Conservation (phyloP, 495 filamentous ascomycete genomes). For the Aspergillus mulundensis region DNA sequence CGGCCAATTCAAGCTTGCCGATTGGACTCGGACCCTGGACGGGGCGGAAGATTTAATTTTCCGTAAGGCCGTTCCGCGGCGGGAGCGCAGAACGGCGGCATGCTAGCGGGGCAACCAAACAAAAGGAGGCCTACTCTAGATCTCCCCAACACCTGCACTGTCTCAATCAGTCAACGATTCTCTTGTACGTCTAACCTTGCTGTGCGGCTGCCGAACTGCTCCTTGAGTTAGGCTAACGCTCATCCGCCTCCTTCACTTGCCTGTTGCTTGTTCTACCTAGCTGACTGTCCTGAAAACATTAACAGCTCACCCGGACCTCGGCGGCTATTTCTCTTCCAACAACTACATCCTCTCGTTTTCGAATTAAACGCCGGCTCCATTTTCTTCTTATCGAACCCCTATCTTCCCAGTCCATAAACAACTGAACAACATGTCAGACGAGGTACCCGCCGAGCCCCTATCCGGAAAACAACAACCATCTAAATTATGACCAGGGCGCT, state of each 20-base stretch:
- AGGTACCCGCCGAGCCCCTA: constrained; percentile 25
- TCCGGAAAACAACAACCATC: constrained; percentile 14
- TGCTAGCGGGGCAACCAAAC: constrained; percentile 17
- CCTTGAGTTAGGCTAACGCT: not conserved
- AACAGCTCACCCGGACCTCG: not conserved
- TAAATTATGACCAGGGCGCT: constrained; percentile 64
- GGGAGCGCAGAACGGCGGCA: constrained; percentile 7
- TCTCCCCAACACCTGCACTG: not conserved
- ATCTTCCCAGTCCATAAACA: not conserved
- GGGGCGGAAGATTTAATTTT: constrained; percentile 14
- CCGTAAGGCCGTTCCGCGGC: constrained; percentile 13
- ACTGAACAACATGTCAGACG: constrained; percentile 36
- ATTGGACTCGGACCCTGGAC: constrained; percentile 18
- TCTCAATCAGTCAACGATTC: not conserved
- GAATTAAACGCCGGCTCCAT: too few species aligned
- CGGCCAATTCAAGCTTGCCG: constrained; percentile 4
- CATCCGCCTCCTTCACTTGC: too few species aligned
- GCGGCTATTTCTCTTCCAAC: not conserved
- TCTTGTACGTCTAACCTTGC: not conserved
- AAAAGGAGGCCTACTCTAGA: constrained; percentile 10
- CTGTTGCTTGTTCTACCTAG: not conserved
- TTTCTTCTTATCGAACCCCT: not conserved
- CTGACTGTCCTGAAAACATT: not conserved
- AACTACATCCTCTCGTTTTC: not conserved
- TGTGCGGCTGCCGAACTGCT: not conserved